These are phyloP conservation scores for Alnus rubra DNA, from an alignment of 306 rosid genomes.

Conservation along the genomic window DNA sequence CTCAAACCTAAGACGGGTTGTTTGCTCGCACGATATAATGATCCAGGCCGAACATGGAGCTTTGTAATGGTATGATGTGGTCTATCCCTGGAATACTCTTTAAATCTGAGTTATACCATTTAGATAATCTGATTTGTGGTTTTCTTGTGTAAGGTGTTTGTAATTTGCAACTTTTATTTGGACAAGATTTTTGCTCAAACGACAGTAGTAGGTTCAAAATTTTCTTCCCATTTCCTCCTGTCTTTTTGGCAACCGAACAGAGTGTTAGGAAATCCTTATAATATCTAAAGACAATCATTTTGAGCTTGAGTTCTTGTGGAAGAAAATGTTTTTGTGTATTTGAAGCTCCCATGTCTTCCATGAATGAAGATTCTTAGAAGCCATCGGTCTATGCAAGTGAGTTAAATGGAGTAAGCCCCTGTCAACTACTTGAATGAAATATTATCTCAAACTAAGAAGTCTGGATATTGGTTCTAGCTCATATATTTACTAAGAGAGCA, in stretches of 20 bases:
- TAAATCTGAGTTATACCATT: neutral
- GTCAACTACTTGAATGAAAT: neutral
- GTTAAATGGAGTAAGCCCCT: neutral
- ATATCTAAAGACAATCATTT: neutral
- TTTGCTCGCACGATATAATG: slow-evolving; percentile 94
- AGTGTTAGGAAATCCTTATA: neutral
- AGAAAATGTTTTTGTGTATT: neutral
- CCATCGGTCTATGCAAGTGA: neutral
- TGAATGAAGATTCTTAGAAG: neutral
- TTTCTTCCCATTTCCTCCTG: neutral
- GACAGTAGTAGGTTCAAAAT: neutral
- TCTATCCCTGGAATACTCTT: neutral
- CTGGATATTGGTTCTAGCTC: neutral
- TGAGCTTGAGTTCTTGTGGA: neutral
- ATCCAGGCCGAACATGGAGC: slow-evolving; percentile 84
- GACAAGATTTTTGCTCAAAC: neutral
- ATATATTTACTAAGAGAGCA: neutral
- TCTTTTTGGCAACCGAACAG: neutral
- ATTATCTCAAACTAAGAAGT: neutral
- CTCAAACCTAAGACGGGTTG: slow-evolving; percentile 71
- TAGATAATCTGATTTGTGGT: neutral
- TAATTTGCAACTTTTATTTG: neutral
- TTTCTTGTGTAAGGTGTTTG: neutral
- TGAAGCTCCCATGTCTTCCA: neutral
- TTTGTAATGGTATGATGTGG: slow-evolving; percentile 62